Conservation (phyloP, 2,329 filamentous ascomycete species). For the Trichophyton rubrum region DNA sequence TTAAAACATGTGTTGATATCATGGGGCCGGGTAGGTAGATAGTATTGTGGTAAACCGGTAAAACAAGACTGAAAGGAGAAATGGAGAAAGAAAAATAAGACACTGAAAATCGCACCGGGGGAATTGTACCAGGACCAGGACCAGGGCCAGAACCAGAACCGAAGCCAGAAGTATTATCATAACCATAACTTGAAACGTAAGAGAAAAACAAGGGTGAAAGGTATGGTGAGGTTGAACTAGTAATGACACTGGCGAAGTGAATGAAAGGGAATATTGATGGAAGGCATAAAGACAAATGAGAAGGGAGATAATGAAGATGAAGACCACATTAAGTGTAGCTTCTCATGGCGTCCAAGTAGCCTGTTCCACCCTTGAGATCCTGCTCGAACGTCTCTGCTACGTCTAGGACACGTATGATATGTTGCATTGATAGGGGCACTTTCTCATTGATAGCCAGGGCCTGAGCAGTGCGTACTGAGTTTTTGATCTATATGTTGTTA, state of each 20-base stretch:
- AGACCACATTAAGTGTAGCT: conserved; percentile 44
- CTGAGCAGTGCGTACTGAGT: conserved; percentile 70
- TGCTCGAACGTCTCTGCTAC: conserved; percentile 72
- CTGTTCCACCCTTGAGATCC: conserved; percentile 67
- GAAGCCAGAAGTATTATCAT: background rate
- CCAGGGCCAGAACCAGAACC: background rate
- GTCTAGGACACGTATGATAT: conserved; percentile 71
- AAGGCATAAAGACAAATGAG: background rate
- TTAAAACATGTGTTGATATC: background rate
- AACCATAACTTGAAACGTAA: background rate
- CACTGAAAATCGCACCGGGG: background rate
- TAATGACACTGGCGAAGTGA: conserved; percentile 2
- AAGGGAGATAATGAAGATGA: background rate
- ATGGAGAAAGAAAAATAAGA: background rate
- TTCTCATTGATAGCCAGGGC: conserved; percentile 66
- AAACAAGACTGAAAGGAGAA: background rate
- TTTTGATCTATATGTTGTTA: conserved; percentile 58
- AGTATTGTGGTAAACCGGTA: background rate
- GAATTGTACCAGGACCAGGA: background rate
- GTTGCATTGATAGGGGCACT: conserved; percentile 59
- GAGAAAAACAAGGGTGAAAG: background rate
- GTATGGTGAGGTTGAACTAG: background rate
- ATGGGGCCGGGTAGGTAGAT: background rate
- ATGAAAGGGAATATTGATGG: background rate
- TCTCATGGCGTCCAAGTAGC: conserved; percentile 73